Conservation (phyloP, 768 basidiomycete species). For the Tephrocybe rancida region DNA sequence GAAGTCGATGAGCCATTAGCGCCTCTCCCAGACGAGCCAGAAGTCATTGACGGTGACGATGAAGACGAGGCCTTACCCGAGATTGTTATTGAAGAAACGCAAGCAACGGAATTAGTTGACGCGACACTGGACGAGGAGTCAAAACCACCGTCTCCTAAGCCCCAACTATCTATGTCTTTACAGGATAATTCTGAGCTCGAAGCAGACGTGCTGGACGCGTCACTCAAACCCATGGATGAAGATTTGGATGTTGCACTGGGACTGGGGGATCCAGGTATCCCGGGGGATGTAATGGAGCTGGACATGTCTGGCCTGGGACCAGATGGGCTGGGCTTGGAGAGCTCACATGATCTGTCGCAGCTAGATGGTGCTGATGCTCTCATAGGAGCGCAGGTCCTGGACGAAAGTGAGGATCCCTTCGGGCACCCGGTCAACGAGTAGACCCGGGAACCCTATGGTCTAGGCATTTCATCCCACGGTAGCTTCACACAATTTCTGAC, state of each 20-base stretch:
- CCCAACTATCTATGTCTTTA: constrained; percentile 59
- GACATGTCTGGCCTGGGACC: constrained; percentile 68
- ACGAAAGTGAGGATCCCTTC: constrained; percentile 64
- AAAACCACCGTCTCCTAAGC: constrained; percentile 69
- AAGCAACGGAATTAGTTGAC: constrained; percentile 29
- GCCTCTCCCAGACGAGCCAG: constrained; percentile 77
- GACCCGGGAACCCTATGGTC: not conserved
- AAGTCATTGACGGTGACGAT: constrained; percentile 74
- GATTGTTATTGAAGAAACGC: constrained; percentile 35
- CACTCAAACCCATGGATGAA: constrained; percentile 57
- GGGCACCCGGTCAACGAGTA: constrained; percentile 24
- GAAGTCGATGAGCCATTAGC: constrained; percentile 79
- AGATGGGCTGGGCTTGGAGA: constrained; percentile 62
- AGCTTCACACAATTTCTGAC: not conserved
- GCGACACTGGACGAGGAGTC: constrained; percentile 51
- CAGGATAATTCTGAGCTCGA: constrained; percentile 46
- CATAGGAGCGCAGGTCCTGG: constrained; percentile 64
- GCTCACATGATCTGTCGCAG: constrained; percentile 55
- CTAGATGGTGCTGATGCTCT: constrained; percentile 54
- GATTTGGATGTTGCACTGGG: constrained; percentile 41
- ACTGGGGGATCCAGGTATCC: constrained; percentile 36
- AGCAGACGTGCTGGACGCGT: constrained; percentile 49
- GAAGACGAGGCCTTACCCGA: constrained; percentile 64
- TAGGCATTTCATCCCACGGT: not conserved
- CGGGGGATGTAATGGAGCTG: constrained; percentile 47